Evolutionary conservation across 2,329 filamentous ascomycete genomes (phyloP).

Genomic region (Nigrograna mackinnonii): DNA sequence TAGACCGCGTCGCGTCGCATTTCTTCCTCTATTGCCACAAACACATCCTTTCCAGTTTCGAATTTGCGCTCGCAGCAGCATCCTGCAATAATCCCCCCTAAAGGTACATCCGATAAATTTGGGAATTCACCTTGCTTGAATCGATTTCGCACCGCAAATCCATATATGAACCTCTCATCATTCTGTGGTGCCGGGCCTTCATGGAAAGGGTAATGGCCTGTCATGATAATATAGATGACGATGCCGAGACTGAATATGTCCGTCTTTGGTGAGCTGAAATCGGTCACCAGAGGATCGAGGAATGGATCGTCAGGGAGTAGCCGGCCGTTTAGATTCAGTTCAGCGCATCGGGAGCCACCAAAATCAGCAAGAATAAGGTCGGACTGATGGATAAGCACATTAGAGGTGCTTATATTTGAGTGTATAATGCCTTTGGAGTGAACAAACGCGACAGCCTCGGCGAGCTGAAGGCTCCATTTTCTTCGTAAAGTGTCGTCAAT

Average conservation of each 20-base stretch:
- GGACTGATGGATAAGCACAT: constrained; percentile 13
- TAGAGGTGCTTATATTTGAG: constrained; percentile 13
- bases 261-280: constrained; percentile 1
- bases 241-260: constrained; percentile 7
- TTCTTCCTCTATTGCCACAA: constrained; percentile 12
- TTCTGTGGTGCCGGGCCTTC: background rate
- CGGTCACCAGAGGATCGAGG: constrained; percentile 3
- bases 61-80: constrained; percentile 14
- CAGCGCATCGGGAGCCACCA: constrained; percentile 13
- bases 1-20: no score
- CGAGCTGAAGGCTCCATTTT: constrained; percentile 5
- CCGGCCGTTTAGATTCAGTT: constrained; percentile 7
- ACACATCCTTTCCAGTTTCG: constrained; percentile 11
- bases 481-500: constrained; percentile 5
- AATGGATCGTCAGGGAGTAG: constrained; percentile 15
- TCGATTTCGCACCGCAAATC: constrained; percentile 1
- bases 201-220: constrained; percentile 5
- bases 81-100: constrained; percentile 11
- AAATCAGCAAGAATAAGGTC: constrained; percentile 17
- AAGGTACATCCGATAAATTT: constrained; percentile 8
- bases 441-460: constrained; percentile 11
- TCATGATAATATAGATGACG: constrained; percentile 6
- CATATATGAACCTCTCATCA: background rate
- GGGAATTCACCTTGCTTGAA: constrained; percentile 12
- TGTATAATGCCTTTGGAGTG: constrained; percentile 13